Evolutionary conservation across 352 stramenopile species (phyloP).

Genomic region (Phytophthora tentaculata): DNA sequence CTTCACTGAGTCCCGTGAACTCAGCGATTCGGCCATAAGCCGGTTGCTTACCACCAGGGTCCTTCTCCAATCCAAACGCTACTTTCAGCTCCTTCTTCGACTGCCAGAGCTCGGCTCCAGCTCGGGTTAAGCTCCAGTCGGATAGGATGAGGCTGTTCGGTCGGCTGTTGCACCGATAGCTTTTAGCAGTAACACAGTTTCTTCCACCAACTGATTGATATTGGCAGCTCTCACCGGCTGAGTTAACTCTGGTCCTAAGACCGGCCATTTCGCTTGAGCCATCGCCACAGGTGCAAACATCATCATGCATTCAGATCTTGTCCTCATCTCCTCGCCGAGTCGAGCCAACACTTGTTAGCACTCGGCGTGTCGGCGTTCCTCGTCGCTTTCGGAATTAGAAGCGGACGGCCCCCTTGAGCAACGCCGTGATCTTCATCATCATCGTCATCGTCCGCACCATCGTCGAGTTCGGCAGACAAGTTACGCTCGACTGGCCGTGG

Average conservation of each 20-base stretch:
- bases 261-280: constrained; percentile 1
- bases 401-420: constrained; percentile 5
- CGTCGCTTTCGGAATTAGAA: background rate
- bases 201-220: background rate
- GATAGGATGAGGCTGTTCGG: background rate
- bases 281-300: background rate
- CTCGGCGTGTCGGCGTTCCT: constrained; percentile 3
- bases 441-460: background rate
- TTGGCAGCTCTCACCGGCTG: background rate
- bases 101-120: background rate
- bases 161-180: background rate
- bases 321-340: constrained; percentile 4
- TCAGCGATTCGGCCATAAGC: background rate
- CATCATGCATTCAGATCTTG: background rate
- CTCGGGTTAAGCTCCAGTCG: background rate
- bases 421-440: constrained; percentile 8
- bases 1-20: background rate
- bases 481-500: constrained; percentile 10
- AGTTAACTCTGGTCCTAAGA: constrained; percentile 1
- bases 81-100: background rate
- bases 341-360: background rate
- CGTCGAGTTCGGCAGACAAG: constrained; percentile 1
- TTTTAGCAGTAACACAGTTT: background rate
- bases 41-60: background rate
- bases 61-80: background rate